Percentiles rank a stretch among this genome's conserved stretches.
Conservation (phyloP, 805 yeast species). For the Hanseniaspora occidentalis region DNA sequence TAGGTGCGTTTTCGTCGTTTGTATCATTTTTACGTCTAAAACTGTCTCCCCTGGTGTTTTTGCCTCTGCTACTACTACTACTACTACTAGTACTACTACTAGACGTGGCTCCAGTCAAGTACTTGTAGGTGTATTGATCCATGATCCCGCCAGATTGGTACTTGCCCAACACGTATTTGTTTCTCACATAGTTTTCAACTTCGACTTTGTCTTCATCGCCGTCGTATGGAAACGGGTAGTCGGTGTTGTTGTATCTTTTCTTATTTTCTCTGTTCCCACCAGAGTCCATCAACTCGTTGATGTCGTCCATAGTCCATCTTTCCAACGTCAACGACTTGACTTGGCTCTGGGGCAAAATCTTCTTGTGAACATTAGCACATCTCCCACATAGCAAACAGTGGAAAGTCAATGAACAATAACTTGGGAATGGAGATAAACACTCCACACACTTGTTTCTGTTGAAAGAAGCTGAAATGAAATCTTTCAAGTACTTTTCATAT, state of each 20-base stretch:
- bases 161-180: conserved; percentile 56
- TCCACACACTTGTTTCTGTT: conserved; percentile 72
- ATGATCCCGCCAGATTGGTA: conserved; percentile 27
- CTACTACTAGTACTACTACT: conserved; percentile 6
- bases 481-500: conserved; percentile 28
- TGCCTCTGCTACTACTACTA: conserved; percentile 16
- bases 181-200: conserved; percentile 47
- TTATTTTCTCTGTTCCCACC: conserved; percentile 54
- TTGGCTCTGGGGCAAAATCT: conserved; percentile 42
- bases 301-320: conserved; percentile 47
- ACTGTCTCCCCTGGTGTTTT: conserved; percentile 30
- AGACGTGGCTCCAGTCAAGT: no score
- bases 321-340: conserved; percentile 69
- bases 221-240: conserved; percentile 60
- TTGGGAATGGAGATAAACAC: conserved; percentile 57
- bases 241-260: conserved; percentile 54
- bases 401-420: conserved; percentile 26
- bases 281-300: conserved; percentile 29
- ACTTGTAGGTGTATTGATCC: conserved; percentile 19
- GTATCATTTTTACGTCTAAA: no score
- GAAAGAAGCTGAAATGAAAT: conserved; percentile 42
- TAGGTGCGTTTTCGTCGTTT: conserved; percentile 11
- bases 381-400: conserved; percentile 75
- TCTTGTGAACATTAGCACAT: conserved; percentile 70
- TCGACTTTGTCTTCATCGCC: conserved; percentile 51